A percentile compares a stretch with the other conserved stretches of the same genome.
phyloP scores from a whole-genome alignment of 768 basidiomycete genomes.

The Lyophyllum decastes region DNA sequence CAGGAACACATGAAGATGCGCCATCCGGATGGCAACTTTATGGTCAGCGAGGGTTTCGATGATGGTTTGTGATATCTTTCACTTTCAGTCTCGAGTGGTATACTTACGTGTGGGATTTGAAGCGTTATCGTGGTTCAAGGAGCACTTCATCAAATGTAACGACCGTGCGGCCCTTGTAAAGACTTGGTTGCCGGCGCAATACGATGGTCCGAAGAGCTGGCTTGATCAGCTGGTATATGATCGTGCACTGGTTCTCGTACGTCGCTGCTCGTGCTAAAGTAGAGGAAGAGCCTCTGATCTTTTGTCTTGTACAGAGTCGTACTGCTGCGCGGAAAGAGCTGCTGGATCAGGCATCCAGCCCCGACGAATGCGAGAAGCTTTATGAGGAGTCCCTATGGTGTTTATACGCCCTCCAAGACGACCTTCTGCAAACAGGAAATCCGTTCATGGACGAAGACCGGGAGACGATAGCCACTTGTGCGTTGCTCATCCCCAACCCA shows the following conservation, averaged over 20 bases:
- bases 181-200: conserved; percentile 84
- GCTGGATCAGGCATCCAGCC: conserved; percentile 70
- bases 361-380: conserved; percentile 87
- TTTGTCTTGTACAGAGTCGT: conserved; percentile 63
- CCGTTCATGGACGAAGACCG: conserved; percentile 86
- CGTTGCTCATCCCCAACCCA: conserved; percentile 25
- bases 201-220: conserved; percentile 80
- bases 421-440: conserved; percentile 77
- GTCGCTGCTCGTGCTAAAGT: conserved; percentile 27
- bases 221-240: conserved; percentile 93
- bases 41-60: conserved; percentile 78
- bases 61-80: conserved; percentile 49
- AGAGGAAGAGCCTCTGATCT: background rate
- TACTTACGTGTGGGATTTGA: conserved; percentile 15
- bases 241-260: conserved; percentile 80
- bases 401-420: conserved; percentile 89
- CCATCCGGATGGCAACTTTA: conserved; percentile 72
- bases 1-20: conserved; percentile 85
- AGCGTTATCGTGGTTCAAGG: conserved; percentile 91
- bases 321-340: conserved; percentile 92
- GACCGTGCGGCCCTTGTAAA: conserved; percentile 88
- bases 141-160: conserved; percentile 92
- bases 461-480: conserved; percentile 76
- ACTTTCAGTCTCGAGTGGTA: background rate
- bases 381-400: conserved; percentile 97